Evolutionary conservation across 2,329 filamentous ascomycete genomes (phyloP), one percentile per base, ranked within the genome.

Genomic region (Tolypocladium pustulatum): DNA sequence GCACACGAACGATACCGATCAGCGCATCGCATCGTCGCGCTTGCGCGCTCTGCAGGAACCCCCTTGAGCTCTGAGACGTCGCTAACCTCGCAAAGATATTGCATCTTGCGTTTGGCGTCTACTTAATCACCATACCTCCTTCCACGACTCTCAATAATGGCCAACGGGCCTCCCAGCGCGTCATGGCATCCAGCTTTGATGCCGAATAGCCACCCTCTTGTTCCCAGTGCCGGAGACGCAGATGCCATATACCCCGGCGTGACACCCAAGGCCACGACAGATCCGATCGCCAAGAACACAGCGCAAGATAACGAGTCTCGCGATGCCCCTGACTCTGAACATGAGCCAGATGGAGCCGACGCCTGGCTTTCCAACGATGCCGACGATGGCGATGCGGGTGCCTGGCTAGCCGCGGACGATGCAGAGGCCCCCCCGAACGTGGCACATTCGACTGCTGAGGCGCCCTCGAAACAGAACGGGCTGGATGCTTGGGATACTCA

Each of bases 141-240:
- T 55, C 58, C 57, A 55, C 54, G 40, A 36, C 53, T 58, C 65
- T 62, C 64, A 59, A 67, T 60, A 59, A 77, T 77, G 75, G 71
- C 71, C 63, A 66, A 67, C 62, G 73, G 72, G 65, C 62, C 65
- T 58, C 64, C 68, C 56, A 69, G 67, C 61, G 65, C 73, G 57
- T 70, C 72, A 65, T 75, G 74, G 74, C 72, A 76, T 63, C 72
- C 74, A 63, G 73, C 74, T 55, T 64, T 72, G 60, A 73, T 76
- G 68, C 75, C 76, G 37, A 70, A 71, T 59, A 64, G 61, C 58
- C 37, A 36, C 4, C 30, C 46, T 52, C 36, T 27, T 30, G 22
- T 49, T 38, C 32, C 34, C 7, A 27, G 40, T 7, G 36, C 34
- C 34, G 3, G 36, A 27, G 13, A n/a, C 7, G 9, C 34, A 15